Conservation (phyloP, 2,329 filamentous ascomycete species). For the Fusarium humuli region DNA sequence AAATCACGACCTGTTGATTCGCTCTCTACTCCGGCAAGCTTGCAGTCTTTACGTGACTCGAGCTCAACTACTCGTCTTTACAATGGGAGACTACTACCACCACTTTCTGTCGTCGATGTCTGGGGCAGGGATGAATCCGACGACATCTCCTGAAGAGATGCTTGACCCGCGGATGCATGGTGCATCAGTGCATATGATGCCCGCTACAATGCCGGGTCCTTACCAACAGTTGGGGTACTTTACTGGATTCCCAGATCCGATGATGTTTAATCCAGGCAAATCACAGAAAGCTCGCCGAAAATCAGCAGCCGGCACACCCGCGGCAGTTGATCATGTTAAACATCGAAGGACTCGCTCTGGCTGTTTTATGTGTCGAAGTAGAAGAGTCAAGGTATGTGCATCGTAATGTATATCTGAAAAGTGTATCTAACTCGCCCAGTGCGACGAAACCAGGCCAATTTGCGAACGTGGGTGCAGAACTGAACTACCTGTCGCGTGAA, state of each 20-base stretch:
- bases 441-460: slow-evolving; percentile 87
- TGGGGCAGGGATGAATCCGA: slow-evolving; percentile 56
- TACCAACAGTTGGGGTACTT: slow-evolving; percentile 64
- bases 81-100: slow-evolving; percentile 69
- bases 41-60: slow-evolving; percentile 18
- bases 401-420: not conserved
- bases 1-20: slow-evolving; percentile 25
- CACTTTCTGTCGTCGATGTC: slow-evolving; percentile 66
- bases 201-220: slow-evolving; percentile 54
- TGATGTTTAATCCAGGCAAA: slow-evolving; percentile 61
- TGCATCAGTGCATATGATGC: slow-evolving; percentile 45
- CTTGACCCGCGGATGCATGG: slow-evolving; percentile 53
- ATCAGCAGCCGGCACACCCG: slow-evolving; percentile 55
- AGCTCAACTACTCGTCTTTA: slow-evolving; percentile 12
- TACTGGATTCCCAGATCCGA: slow-evolving; percentile 62
- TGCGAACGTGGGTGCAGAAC: slow-evolving; percentile 75
- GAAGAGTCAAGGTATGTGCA: slow-evolving; percentile 80
- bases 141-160: slow-evolving; percentile 55
- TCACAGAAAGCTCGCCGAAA: slow-evolving; percentile 64
- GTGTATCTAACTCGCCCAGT: slow-evolving; percentile 64
- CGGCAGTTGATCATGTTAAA: slow-evolving; percentile 78
- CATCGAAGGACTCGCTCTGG: slow-evolving; percentile 93
- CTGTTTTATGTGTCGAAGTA: slow-evolving; percentile 89
- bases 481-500: not conserved
- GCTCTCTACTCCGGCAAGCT: slow-evolving; percentile 12